Evolutionary conservation across 306 rosid species (phyloP).

Genomic region (Macrotyloma uniflorum): DNA sequence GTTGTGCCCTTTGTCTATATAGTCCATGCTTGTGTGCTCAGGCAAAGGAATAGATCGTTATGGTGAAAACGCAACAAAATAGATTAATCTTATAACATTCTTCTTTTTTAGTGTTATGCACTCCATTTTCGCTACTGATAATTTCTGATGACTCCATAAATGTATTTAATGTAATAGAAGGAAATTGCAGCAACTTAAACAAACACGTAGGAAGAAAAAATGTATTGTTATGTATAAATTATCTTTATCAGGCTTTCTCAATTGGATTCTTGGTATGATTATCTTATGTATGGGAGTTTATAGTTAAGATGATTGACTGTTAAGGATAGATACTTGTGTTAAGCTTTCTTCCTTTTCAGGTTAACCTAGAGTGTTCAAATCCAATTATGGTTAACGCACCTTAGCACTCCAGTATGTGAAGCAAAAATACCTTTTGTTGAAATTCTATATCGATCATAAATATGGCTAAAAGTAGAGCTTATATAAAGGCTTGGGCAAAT

Average conservation of each 20-base stretch:
- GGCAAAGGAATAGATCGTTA: not conserved
- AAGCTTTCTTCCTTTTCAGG: slow-evolving; percentile 1
- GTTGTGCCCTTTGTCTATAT: not conserved
- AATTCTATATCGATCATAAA: not conserved
- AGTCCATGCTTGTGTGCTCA: not conserved
- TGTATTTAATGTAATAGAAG: not conserved
- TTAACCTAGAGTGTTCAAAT: slow-evolving; percentile 4
- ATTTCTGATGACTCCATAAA: slow-evolving; percentile 19
- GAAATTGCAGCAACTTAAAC: not conserved
- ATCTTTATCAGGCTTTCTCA: not conserved
- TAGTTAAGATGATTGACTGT: slow-evolving; percentile 9
- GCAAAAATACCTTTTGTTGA: not conserved
- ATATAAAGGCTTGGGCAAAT: not conserved
- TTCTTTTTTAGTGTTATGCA: not conserved
- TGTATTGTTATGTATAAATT: not conserved
- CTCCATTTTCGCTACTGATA: slow-evolving; percentile 13
- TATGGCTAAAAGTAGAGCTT: not conserved
- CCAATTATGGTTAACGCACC: slow-evolving; percentile 4
- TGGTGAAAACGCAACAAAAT: no score
- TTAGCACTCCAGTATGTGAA: slow-evolving; percentile 14
- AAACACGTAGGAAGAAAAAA: not conserved
- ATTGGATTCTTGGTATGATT: slow-evolving; percentile 17
- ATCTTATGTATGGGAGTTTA: slow-evolving; percentile 7
- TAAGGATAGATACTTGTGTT: slow-evolving; percentile 6
- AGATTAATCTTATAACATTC: slow-evolving; percentile 10